Evolutionary conservation across 2,329 filamentous ascomycete species (phyloP).

Genomic region (Emergomyces pasteurianus): DNA sequence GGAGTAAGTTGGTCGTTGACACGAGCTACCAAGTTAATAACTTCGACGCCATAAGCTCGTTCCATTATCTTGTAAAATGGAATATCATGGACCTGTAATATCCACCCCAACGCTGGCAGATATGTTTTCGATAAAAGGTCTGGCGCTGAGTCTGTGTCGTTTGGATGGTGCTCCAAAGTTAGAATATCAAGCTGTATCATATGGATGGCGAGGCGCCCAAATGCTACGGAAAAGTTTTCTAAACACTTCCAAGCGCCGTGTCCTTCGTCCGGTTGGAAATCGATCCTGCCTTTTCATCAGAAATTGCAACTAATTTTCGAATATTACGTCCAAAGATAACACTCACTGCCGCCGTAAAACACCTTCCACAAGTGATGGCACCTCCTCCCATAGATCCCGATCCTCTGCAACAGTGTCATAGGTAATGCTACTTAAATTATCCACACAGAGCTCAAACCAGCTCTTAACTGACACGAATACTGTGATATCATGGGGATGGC

Average conservation of each 20-base stretch:
- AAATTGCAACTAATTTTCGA: not conserved
- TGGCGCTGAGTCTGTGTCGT: conserved; percentile 18
- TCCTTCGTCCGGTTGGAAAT: conserved; percentile 22
- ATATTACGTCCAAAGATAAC: not conserved
- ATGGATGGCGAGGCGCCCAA: conserved; percentile 28
- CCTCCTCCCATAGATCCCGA: conserved; percentile 33
- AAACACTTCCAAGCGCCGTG: conserved; percentile 20
- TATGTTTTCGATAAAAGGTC: conserved; percentile 25
- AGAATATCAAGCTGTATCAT: conserved; percentile 29
- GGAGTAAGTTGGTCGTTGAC: conserved; percentile 19
- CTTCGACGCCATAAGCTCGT: conserved; percentile 18
- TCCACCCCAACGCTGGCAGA: conserved; percentile 24
- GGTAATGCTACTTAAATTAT: conserved; percentile 23
- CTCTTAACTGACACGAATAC: conserved; percentile 27
- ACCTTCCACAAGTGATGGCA: conserved; percentile 29
- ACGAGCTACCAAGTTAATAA: conserved; percentile 17
- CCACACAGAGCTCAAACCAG: conserved; percentile 32
- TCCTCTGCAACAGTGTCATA: conserved; percentile 27
- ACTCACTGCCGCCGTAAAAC: conserved; percentile 30
- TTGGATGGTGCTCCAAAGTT: conserved; percentile 18
- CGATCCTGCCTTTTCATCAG: conserved; percentile 13
- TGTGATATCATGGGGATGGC: conserved; percentile 18
- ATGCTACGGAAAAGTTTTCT: conserved; percentile 32
- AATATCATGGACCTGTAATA: conserved; percentile 21
- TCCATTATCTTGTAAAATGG: conserved; percentile 28